Evolutionary conservation across 1,284 basidiomycete genomes (phyloP), one percentile per base, ranked within the genome.

Genomic region (Malassezia vespertilionis): DNA sequence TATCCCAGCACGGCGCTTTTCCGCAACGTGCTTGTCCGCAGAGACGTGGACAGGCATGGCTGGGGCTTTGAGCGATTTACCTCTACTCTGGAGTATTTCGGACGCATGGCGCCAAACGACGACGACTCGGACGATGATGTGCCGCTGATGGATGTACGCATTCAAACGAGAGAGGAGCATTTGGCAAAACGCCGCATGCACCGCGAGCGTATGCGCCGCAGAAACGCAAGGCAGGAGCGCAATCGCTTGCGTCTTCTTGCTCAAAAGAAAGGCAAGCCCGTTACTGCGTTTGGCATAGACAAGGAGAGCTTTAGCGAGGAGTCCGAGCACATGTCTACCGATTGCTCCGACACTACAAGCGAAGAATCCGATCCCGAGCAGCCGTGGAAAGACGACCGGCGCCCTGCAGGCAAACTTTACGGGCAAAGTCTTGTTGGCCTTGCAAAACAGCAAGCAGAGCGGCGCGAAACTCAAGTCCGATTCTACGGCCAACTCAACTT

Each of bases 11-110:
- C 66, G 1, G 63, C 63, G 0, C 58, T 69, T 14, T 69, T 69
- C 53, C 56, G 66, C n/a, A 69, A 69, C 33, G 61, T 60, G 32
- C 63, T 69, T 4, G 63, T 62, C 3, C 57, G 55, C 28, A 55
- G 65, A 17, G 63, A 63, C 11, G 61, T 63, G 9, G 66, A 69
- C 33, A 51, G 55, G 5, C 63, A 68, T 21, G 66, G 66, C n/a
- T 69, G 65, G 65, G 66, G 66, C 17, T 69, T 58, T 58, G 66
- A 69, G 17, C 33, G 46, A 4, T 57, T 51, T 30, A 58, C 62
- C 9, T 40, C 51, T 26, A 54, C 56, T 14, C 38, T 55, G 10
- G 33, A 44, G 20, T 35, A 54, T 24, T 58, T 61, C 42, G n/a
- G n/a, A n/a, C n/a, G n/a, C n/a, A n/a, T n/a, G n/a, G n/a, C n/a